Evolutionary conservation across 305 asterid species (phyloP), one percentile per base, ranked within the genome.

Genomic region (Fraxinus baroniana): DNA sequence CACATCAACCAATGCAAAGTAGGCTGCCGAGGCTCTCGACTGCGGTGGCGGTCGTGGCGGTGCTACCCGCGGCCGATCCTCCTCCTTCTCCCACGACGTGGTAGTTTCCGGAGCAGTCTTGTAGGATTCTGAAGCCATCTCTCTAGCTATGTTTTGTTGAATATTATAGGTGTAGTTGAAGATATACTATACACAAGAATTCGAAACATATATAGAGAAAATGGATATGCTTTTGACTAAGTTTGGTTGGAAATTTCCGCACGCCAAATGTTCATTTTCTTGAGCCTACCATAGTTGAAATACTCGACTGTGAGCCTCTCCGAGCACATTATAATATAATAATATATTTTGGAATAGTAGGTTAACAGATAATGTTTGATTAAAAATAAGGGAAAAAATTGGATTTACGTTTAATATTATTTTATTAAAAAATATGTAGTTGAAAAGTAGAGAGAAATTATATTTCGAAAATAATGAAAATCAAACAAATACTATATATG

Each of bases 181-280:
- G 82, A 60, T 76, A 77, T 44, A 15, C 24, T 62, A 72, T 64
- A 64, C 70, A 77, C 72, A 35, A 68, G 79, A 26, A 78, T 36
- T 26, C 66, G 35, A 39, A 44, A 12, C 64, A 60, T 36, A 81
- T 52, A 81, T 26, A 78, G 0, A 49, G 81, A n/a, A 28, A 1
- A 33, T 28, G 28, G 57, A 1, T 60, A 37, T 13, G 22, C 7
- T 4, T 17, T 76, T 64, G 17, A 33, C 12, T 77, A 9, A 2
- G 24, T 41, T 55, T 68, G 84, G 85, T 81, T 52, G 74, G 82
- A 20, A 13, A 68, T 22, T 30, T 76, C 35, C 7, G 32, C 80
- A 79, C 87, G 82, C 78, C 82, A 86, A 44, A 62, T 64, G 55
- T 46, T 46, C 3, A 4, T 5, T 62, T n/a, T 33, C 7, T 15